Evolutionary conservation across 2,329 filamentous ascomycete species (phyloP).

Genomic region (Colletotrichum sojae): DNA sequence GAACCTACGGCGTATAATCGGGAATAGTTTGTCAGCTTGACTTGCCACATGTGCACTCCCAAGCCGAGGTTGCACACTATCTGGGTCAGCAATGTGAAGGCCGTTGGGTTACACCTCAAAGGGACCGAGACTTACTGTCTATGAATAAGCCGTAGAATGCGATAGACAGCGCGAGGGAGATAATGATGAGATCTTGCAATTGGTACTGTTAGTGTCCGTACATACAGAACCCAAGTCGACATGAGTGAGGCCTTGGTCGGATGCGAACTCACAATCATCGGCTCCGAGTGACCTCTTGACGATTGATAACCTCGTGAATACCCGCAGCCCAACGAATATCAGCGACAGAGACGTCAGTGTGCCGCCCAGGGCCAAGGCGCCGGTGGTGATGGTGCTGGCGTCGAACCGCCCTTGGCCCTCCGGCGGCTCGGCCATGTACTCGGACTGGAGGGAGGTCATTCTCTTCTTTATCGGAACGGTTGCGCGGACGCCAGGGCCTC

Average conservation of each 20-base stretch:
- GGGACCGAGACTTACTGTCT: conserved; percentile 1
- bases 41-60: conserved; percentile 35
- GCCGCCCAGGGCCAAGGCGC: conserved; percentile 16
- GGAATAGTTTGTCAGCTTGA: conserved; percentile 20
- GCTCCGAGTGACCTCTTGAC: conserved; percentile 17
- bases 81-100: background rate
- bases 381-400: conserved; percentile 14
- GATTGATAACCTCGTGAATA: conserved; percentile 28
- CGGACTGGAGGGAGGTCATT: conserved; percentile 19
- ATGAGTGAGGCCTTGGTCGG: too few species aligned
- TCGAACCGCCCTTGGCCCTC: conserved; percentile 30
- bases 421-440: conserved; percentile 35
- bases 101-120: fast-evolving
- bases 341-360: conserved; percentile 17
- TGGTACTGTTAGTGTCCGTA: background rate
- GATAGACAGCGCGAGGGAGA: conserved; percentile 17
- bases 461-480: background rate
- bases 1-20: conserved; percentile 19
- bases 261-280: conserved; percentile 28
- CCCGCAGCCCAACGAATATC: conserved; percentile 18
- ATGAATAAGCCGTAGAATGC: conserved; percentile 23
- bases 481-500: background rate
- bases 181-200: conserved; percentile 4
- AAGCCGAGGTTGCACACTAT: conserved; percentile 30
- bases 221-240: background rate